Base-by-base conservation (phyloP, 176 grass and related monocot genomes). In the Metroxylon sagu region DNA sequence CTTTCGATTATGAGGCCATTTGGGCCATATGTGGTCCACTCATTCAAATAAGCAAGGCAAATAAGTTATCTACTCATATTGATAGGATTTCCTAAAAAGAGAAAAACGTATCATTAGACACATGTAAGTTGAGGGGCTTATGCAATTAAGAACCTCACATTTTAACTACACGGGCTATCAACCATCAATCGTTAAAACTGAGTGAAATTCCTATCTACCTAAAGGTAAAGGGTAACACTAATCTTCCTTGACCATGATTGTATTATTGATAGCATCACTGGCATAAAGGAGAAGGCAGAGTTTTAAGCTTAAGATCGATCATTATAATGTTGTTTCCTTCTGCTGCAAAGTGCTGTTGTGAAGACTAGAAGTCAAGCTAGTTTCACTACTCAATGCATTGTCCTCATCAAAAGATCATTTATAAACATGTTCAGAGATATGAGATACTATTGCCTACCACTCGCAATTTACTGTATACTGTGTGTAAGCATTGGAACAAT, bases 361-460 rank as follows among this genome's bases (percentile, higher is more conserved):
- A 62, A 23, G 26, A 67, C 50, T 27, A 67, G 62, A 66, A 61
- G 59, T 16, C 82, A 75, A 49, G 76, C 71, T 18, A 54, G 76
- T 25, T 85, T 76, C 21, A 5, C 12, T 7, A 67, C 66, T n/a
- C 78, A 75, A 62, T 60, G 79, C 49, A 17, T 75, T 53, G 66
- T 67, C 43, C 82, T 85, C 27, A 79, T 75, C 4, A 79, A 61
- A 51, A 72, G 84, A 72, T 87, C 84, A 6, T 51, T 69, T 12
- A 14, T 76, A 6, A 82, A 82, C 49, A 87, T 87, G 79, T 66
- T 79, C 27, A 68, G 75, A 68, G 84, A 87, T 15, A 15, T 29
- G 31, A 79, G 79, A 16, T 87, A 87, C 53, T 82, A 87, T 53
- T 87, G 84, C 79, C 56, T 87, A 49, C 67, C 79, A 5, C 72